Conservation (phyloP, 306 rosid species). For the Senna tora region DNA sequence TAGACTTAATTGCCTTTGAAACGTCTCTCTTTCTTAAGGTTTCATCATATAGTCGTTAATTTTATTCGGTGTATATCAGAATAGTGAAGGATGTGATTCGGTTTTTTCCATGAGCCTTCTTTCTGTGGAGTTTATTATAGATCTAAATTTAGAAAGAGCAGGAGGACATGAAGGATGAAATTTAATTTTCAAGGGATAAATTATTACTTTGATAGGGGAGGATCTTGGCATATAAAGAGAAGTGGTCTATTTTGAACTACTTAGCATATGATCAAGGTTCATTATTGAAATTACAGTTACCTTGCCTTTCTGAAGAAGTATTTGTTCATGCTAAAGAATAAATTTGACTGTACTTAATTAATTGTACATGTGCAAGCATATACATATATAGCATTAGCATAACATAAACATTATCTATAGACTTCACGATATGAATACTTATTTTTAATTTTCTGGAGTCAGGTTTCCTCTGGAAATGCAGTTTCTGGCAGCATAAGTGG, state of each 20-base stretch:
- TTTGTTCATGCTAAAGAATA: slow-evolving; percentile 26
- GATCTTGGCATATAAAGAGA: slow-evolving; percentile 4
- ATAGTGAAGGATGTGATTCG: slow-evolving; percentile 19
- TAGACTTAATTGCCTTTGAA: slow-evolving; percentile 18
- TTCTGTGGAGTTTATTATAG: slow-evolving; percentile 32
- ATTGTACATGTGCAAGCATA: slow-evolving; percentile 5
- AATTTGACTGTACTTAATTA: slow-evolving; percentile 19
- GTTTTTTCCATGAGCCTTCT: slow-evolving; percentile 7
- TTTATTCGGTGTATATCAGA: slow-evolving; percentile 21
- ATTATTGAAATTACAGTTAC: slow-evolving; percentile 2
- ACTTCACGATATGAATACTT: slow-evolving; percentile 5
- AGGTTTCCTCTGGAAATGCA: slow-evolving; percentile 81
- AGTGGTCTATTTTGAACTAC: neutral
- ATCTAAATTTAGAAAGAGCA: slow-evolving; percentile 22
- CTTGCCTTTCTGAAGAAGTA: neutral
- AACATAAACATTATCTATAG: slow-evolving; percentile 17
- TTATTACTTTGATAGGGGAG: neutral
- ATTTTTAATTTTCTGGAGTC: slow-evolving; percentile 37
- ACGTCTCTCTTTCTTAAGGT: slow-evolving; percentile 24
- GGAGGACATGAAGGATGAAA: slow-evolving; percentile 20
- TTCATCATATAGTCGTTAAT: neutral
- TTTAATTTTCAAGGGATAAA: slow-evolving; percentile 12
- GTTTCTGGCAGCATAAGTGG: slow-evolving; percentile 69
- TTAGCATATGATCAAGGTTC: neutral
- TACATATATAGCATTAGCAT: neutral